Evolutionary conservation across 2,329 filamentous ascomycete genomes (phyloP).

Genomic region (Setomelanomma holmii): DNA sequence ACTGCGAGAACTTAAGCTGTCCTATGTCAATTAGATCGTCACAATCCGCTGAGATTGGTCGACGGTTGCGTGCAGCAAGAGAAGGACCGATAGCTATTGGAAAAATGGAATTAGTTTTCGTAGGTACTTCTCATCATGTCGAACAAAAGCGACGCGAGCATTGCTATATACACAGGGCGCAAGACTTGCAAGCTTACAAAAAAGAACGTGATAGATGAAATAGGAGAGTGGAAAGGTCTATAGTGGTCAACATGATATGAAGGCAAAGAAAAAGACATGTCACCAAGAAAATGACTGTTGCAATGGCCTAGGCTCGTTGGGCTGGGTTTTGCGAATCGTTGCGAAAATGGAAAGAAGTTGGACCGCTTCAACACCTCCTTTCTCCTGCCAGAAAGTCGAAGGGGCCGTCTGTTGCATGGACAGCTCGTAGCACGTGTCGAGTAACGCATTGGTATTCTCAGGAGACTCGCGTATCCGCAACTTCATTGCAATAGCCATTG

Average conservation of each 20-base stretch:
- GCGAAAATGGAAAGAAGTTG: constrained; percentile 44
- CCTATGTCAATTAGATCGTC: too few relatives aligned
- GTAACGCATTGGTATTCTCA: constrained; percentile 40
- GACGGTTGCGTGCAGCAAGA: too few relatives aligned
- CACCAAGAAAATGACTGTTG: constrained; percentile 44
- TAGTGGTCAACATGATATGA: neutral
- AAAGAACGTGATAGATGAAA: too few relatives aligned
- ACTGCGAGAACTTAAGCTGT: too few relatives aligned
- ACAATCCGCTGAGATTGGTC: too few relatives aligned
- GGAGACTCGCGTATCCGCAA: constrained; percentile 36
- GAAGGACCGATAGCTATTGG: neutral
- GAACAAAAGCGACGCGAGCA: constrained; percentile 8
- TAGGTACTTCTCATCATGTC: constrained; percentile 6
- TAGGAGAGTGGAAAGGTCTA: too few relatives aligned
- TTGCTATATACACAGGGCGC: constrained; percentile 6
- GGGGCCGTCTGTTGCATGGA: constrained; percentile 43
- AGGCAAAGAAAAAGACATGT: constrained; percentile 1
- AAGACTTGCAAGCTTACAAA: neutral
- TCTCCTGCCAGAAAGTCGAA: constrained; percentile 45
- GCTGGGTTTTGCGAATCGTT: constrained; percentile 28
- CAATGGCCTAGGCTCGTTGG: constrained; percentile 29
- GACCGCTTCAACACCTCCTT: constrained; percentile 40
- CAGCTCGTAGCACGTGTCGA: constrained; percentile 45
- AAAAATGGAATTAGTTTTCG: neutral
- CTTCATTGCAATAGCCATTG: constrained; percentile 48